Percentiles rank a stretch among this genome's conserved stretches.
These are phyloP conservation scores for Cairneyella variabilis DNA, from an alignment of 495 filamentous ascomycete genomes.

Conservation along the genomic window DNA sequence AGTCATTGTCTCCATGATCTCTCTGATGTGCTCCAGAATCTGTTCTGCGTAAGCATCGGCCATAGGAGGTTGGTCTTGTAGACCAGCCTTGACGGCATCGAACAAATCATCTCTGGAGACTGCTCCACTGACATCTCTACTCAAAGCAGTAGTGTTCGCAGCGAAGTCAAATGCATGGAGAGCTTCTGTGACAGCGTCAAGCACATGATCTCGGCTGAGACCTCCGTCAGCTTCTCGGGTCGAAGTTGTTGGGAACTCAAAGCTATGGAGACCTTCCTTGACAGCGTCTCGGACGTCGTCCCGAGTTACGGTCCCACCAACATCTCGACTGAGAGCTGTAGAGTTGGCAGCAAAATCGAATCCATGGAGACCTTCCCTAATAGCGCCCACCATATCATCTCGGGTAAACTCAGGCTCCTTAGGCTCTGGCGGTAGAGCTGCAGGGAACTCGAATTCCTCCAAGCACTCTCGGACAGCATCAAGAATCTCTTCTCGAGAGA, in stretches of 20 bases:
- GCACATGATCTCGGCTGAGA: constrained; percentile 40
- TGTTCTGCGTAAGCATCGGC: constrained; percentile 51
- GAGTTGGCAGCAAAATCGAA: constrained; percentile 35
- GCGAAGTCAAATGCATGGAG: constrained; percentile 57
- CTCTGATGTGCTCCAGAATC: constrained; percentile 68
- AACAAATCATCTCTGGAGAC: constrained; percentile 51
- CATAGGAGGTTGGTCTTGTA: constrained; percentile 49
- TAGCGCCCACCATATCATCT: constrained; percentile 51
- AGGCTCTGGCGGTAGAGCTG: constrained; percentile 36
- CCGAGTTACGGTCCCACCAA: constrained; percentile 18
- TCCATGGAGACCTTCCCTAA: constrained; percentile 46
- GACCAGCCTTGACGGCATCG: constrained; percentile 59
- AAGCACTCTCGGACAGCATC: constrained; percentile 73
- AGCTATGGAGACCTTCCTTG: constrained; percentile 42
- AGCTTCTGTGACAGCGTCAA: constrained; percentile 69
- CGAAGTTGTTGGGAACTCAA: constrained; percentile 30
- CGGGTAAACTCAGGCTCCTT: constrained; percentile 41
- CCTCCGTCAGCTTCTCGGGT: constrained; percentile 22
- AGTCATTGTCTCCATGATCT: constrained; percentile 70
- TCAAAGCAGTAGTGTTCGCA: constrained; percentile 43
- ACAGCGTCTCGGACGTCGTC: constrained; percentile 51
- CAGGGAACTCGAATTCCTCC: constrained; percentile 65
- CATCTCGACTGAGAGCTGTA: constrained; percentile 6
- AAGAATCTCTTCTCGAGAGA: constrained; percentile 75
- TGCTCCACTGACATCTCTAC: constrained; percentile 6